phyloP scores from a whole-genome alignment of 495 filamentous ascomycete genomes.

The Elaphomyces granulatus region DNA sequence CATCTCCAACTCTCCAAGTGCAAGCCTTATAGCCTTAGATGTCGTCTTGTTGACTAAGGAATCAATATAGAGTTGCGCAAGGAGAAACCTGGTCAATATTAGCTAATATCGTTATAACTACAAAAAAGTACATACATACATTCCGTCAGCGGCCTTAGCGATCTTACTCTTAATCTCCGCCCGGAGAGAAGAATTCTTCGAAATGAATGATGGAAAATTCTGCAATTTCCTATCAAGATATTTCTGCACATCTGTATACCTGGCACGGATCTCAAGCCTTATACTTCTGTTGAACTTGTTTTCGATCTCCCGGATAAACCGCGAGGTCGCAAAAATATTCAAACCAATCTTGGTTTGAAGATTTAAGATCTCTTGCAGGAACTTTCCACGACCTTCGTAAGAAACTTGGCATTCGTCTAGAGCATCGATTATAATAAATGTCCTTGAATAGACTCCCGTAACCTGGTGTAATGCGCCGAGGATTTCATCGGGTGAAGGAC shows the following conservation, averaged over 20 bases:
- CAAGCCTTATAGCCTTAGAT: neutral
- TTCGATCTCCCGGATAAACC: conserved; percentile 5
- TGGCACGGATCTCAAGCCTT: conserved; percentile 7
- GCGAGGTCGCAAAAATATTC: conserved; percentile 10
- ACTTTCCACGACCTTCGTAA: conserved; percentile 1
- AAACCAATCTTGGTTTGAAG: neutral
- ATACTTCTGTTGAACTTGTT: conserved; percentile 1
- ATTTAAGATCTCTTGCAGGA: conserved; percentile 7
- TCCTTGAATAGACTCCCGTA: conserved; percentile 7
- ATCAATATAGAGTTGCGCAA: conserved; percentile 4
- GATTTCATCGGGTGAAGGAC: conserved; percentile 17
- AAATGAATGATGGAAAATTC: too few relatives aligned
- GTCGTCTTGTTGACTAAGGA: conserved; percentile 1
- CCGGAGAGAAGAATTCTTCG: too few relatives aligned
- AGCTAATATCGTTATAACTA: neutral
- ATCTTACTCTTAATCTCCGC: conserved; percentile 14
- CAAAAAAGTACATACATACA: conserved; percentile 9
- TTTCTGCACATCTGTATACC: conserved; percentile 9
- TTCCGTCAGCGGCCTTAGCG: conserved; percentile 16
- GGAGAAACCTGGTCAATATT: conserved; percentile 5
- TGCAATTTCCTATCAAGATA: too few relatives aligned
- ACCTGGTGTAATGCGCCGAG: conserved; percentile 14
- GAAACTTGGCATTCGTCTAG: conserved; percentile 14
- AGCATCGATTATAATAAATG: conserved; percentile 14
- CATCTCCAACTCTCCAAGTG: conserved; percentile 21